Evolutionary conservation across 179 eudicot genomes (phyloP).

Genomic region (Spinacia oleracea): DNA sequence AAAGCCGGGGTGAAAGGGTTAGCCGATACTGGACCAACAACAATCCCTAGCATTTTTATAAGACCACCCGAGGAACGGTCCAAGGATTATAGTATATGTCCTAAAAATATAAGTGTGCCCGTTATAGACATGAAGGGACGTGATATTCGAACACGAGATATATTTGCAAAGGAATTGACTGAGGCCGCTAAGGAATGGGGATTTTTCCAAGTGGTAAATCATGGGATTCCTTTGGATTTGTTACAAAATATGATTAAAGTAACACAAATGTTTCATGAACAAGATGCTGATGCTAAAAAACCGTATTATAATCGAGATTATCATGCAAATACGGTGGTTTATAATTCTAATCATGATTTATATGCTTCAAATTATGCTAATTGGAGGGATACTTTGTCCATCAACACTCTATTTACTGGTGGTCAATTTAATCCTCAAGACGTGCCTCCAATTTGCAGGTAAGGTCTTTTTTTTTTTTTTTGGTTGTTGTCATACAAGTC

Average conservation of each 20-base stretch:
- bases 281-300: conserved; percentile 15
- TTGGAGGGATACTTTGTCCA: conserved; percentile 23
- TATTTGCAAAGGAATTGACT: neutral
- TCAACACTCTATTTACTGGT: neutral
- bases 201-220: conserved; percentile 26
- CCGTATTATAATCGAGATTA: neutral
- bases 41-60: conserved; percentile 20
- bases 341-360: neutral
- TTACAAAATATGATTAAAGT: conserved; percentile 14
- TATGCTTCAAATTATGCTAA: conserved; percentile 12
- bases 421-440: conserved; percentile 6
- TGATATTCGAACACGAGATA: neutral
- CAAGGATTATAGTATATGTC: neutral
- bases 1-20: conserved; percentile 28
- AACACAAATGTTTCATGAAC: conserved; percentile 22
- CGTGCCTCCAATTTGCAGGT: conserved; percentile 26
- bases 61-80: conserved; percentile 11
- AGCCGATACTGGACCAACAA: conserved; percentile 13
- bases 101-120: conserved; percentile 3
- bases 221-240: conserved; percentile 18
- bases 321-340: neutral
- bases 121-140: conserved; percentile 9
- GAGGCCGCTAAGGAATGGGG: conserved; percentile 23
- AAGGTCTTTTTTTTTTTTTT: neutral
- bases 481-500: too few relatives aligned